Base-by-base conservation (phyloP, 208 protist genomes). In the Leishmania braziliensis region DNA sequence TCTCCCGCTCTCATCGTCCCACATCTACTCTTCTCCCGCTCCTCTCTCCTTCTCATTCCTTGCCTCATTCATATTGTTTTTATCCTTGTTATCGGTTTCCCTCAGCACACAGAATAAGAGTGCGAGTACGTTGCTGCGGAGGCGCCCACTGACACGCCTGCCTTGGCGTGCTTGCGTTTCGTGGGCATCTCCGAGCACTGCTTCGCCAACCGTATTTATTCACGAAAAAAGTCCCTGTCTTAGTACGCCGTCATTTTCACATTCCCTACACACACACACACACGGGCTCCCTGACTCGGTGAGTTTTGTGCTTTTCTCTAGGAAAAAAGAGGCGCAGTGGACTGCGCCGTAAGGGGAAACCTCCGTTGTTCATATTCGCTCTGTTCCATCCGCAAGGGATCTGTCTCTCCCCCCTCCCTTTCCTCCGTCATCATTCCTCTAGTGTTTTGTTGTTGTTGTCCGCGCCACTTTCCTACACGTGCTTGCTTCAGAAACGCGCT, bases 211-310 rank as follows among this genome's bases (percentile, higher is more conserved):
- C 39, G 20, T 8, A 8, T 16, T n/a, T 23, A 8, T 26, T 46
- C 4, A 16, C 18, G 12, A 56, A 56, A 56, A 73, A 73, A 23
- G 8, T 46, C 43, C 51, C 68, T 53, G 8, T 33, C 36, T 33
- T 73, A 68, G 63, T 6, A 43, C 66, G 66, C 36, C 20, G 3
- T 26, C 20, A 23, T 75, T 33, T 9, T 43, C 26, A 50, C 36
- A 53, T 71, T 71, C 23, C 66, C 3, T 50, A 33, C 60, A 66
- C 60, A 66, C n/a, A 66, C 60, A 72, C 66, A 50, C 66, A 72
- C n/a, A 51, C 66, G 39, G 23, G 36, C 33, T 23, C 33, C 33
- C 33, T 69, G 33, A 18, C n/a, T 46, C 36, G 14, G n/a, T 16
- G 0, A 43, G 66, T 72, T 20, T 72, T 5, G 39, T 72, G 20